Evolutionary conservation across 352 stramenopile species (phyloP), one percentile per base, ranked within the genome.

Genomic region (Phytopythium mirpurense): DNA sequence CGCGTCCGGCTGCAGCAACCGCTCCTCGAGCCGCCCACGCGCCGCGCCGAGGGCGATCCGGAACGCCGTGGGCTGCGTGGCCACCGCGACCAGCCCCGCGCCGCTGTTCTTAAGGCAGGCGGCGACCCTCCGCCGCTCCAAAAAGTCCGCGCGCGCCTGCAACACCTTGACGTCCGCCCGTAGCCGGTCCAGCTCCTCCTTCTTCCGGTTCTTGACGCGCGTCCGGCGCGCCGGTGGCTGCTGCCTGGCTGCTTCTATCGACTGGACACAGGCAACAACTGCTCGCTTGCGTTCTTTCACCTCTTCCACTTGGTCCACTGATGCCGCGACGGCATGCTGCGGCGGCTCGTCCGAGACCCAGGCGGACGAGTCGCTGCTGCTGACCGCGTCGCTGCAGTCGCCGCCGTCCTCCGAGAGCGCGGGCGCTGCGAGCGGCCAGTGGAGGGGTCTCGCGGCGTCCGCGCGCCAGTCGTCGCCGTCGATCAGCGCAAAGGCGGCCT

Each of bases 401-500:
- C 16, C 37, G 19, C 8, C 15, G 11, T 38, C 34, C 29, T 32
- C 29, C 29, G 29, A 5, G 29, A 10, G 5, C 29, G 29, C 29
- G 12, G 34, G 10, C 18, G 36, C 18, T 11, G 18, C 34, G 11
- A n/a, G 34, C 34, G 11, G 34, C 34, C 34, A 38, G 36, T 23
- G 18, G 18, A 42, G 16, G 5, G 36, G 8, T 2, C 18, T 7
- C 34, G 7, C 12, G 12, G 14, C 11, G 34, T 38, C 26, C 3
- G 26, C 44, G 14, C 11, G 26, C 15, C 31, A 23, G 15, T 40
- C 27, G 32, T 32, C 31, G 29, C 19, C 45, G 27, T 51, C 46
- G 46, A 52, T 42, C 7, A 52, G 31, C 19, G 46, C 46, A 11
- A 52, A 52, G 26, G 46, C 46, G 18, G 46, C 46, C n/a, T 52